Percentiles rank a stretch among this genome's conserved stretches.
Evolutionary conservation across 2,329 filamentous ascomycete genomes (phyloP).

Genomic region (Cladosporium halotolerans): DNA sequence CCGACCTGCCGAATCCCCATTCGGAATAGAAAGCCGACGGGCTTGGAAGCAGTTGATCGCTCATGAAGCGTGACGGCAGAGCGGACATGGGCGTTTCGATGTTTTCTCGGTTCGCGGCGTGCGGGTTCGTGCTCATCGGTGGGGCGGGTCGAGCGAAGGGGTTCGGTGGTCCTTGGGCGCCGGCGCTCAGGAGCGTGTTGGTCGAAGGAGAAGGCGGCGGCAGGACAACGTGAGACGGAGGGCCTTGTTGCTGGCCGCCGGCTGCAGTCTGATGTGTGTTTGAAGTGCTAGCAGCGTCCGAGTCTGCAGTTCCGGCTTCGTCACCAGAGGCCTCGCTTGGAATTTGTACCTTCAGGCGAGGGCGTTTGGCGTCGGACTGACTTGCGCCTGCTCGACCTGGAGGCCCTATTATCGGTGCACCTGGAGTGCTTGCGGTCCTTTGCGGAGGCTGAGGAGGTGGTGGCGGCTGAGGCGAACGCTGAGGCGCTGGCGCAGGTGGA

Average conservation of each 20-base stretch:
- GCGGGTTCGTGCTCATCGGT: constrained; percentile 50
- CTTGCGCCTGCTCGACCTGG: constrained; percentile 74
- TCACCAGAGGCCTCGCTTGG: constrained; percentile 79
- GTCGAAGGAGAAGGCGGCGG: constrained; percentile 90
- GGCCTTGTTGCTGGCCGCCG: constrained; percentile 38
- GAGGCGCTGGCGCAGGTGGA: constrained; percentile 32
- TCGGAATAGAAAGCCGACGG: constrained; percentile 90
- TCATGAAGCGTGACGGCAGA: constrained; percentile 83
- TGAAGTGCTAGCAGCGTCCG: constrained; percentile 53
- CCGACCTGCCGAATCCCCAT: constrained; percentile 63
- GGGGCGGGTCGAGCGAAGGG: constrained; percentile 86
- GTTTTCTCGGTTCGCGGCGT: constrained; percentile 31
- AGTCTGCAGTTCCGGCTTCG: constrained; percentile 65
- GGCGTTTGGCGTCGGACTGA: constrained; percentile 62
- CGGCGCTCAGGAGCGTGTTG: constrained; percentile 77
- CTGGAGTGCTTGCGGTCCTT: constrained; percentile 53
- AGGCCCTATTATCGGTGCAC: constrained; percentile 63
- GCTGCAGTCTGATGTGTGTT: constrained; percentile 48
- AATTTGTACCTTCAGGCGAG: constrained; percentile 87
- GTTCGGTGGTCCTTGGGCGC: constrained; percentile 86
- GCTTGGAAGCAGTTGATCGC: constrained; percentile 78
- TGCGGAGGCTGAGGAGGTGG: constrained; percentile 34
- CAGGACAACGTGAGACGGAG: constrained; percentile 57
- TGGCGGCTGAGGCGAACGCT: constrained; percentile 27
- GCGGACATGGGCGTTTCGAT: constrained; percentile 89